phyloP scores from a whole-genome alignment of 129 eudicot genomes.

The Mikania micrantha region DNA sequence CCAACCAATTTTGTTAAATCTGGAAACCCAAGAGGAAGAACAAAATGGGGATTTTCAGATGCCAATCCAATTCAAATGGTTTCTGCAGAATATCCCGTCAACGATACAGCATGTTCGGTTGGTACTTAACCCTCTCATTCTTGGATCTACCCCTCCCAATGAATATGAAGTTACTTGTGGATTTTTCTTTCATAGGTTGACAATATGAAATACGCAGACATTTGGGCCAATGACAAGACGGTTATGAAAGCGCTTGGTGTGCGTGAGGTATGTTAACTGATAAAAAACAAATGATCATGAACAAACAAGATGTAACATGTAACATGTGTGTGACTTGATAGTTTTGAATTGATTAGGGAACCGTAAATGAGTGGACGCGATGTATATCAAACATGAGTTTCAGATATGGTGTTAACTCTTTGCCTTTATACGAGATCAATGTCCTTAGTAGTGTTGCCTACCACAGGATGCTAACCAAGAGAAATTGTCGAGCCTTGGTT shows the following conservation, averaged over 20 bases:
- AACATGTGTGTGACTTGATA: neutral
- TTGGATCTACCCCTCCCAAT: neutral
- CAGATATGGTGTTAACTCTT: neutral
- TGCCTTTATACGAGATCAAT: constrained; percentile 11
- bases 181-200: neutral
- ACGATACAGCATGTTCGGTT: constrained; percentile 12
- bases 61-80: neutral
- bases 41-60: too few species aligned
- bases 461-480: constrained; percentile 8
- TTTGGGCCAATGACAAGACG: constrained; percentile 19
- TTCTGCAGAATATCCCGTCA: neutral
- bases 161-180: neutral
- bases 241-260: constrained; percentile 20
- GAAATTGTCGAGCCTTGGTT: constrained; percentile 18
- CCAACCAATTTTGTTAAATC: neutral
- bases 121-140: neutral
- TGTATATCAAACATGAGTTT: constrained; percentile 15
- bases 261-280: constrained; percentile 13
- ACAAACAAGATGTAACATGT: too few species aligned
- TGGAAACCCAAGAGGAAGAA: constrained; percentile 12
- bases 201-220: neutral
- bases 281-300: too few species aligned
- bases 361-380: constrained; percentile 1
- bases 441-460: constrained; percentile 10
- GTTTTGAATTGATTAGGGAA: constrained; percentile 5